Percentiles rank a stretch among this genome's conserved stretches.
These are phyloP conservation scores for Eucalyptus brandiana DNA, from an alignment of 345 rosid species.

Conservation along the genomic window DNA sequence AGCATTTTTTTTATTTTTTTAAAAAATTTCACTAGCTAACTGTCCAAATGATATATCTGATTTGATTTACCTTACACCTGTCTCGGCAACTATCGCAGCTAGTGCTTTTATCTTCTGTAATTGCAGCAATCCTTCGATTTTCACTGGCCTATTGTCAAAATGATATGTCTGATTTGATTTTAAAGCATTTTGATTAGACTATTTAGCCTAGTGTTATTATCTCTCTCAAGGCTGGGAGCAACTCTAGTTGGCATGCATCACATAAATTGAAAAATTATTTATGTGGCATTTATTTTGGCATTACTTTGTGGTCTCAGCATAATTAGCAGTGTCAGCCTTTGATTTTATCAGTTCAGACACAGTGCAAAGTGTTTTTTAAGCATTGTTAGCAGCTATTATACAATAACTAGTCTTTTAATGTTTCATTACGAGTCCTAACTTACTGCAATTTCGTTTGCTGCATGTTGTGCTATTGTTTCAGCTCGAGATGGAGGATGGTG, in stretches of 20 bases:
- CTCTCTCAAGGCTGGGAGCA: neutral
- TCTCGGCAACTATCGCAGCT: neutral
- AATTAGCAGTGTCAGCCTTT: neutral
- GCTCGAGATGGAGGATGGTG: conserved; percentile 96
- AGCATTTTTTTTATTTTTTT: neutral
- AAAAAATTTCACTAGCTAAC: neutral
- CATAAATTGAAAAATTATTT: neutral
- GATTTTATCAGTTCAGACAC: neutral
- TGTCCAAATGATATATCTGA: neutral
- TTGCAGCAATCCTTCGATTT: neutral
- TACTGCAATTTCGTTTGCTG: neutral
- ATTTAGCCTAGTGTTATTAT: neutral
- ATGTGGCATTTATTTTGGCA: neutral
- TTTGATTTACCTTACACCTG: neutral
- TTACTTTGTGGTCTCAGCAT: neutral
- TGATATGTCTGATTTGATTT: neutral
- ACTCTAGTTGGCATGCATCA: neutral
- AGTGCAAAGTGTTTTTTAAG: neutral
- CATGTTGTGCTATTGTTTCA: neutral
- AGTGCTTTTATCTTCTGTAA: neutral
- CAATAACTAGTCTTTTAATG: neutral
- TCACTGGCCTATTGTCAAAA: neutral
- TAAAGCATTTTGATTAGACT: neutral
- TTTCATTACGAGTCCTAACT: neutral
- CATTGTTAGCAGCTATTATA: neutral